Percentiles rank a stretch among this genome's conserved stretches.
Conservation (phyloP, 208 protist genomes). For the Acanthamoeba sp. region DNA sequence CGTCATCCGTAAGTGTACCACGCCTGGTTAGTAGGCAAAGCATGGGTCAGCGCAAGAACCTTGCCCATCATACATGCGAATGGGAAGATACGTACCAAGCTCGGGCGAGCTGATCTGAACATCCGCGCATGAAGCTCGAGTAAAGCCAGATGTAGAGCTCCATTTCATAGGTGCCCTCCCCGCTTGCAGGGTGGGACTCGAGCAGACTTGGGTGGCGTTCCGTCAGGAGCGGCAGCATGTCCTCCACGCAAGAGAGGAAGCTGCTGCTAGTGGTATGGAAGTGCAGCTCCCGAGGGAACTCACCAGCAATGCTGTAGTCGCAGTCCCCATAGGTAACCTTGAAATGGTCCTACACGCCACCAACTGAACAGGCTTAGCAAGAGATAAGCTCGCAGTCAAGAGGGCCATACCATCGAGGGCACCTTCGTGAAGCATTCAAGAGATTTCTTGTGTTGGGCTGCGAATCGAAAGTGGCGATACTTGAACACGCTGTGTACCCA, state of each 20-base stretch:
- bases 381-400: background rate
- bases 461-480: background rate
- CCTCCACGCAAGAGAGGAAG: background rate
- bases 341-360: background rate
- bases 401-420: background rate
- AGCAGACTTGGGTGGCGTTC: background rate
- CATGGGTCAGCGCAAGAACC: background rate
- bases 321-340: background rate
- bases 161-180: background rate
- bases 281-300: background rate
- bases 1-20: background rate
- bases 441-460: background rate
- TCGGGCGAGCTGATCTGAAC: background rate
- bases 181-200: background rate
- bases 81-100: background rate
- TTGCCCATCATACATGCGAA: background rate
- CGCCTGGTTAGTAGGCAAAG: background rate
- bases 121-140: background rate
- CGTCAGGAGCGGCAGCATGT: background rate
- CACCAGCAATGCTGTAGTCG: background rate
- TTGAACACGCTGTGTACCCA: background rate
- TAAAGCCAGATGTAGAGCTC: conserved; percentile 34
- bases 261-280: background rate
- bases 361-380: background rate
- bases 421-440: background rate